Evolutionary conservation across 2,329 filamentous ascomycete species (phyloP), one percentile per base, ranked within the genome.

Genomic region (Penicillium sp.): DNA sequence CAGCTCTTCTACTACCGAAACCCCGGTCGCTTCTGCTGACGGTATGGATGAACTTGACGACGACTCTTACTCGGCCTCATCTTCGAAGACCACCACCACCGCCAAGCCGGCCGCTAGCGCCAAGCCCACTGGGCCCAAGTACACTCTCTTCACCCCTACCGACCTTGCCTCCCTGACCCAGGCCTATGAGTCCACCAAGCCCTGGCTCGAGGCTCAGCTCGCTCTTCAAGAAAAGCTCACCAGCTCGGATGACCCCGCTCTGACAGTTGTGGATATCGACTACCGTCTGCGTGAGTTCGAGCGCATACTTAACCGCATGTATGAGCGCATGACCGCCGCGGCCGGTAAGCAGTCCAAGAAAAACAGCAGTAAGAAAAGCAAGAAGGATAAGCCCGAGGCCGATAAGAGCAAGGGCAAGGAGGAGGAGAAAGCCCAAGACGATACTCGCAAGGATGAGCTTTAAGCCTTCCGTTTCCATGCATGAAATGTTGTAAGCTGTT

Each of bases 41-140:
- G 82, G 84, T 2, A 85, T 89, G 64, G 89, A 85, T 31, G 88
- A 85, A n/a, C 82, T 94, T 0, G 91, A 95, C 57, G 90, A 94
- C 47, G 87, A 90, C 21, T 60, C 73, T 4, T 72, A 74, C 48
- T 70, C 74, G 8, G 70, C 70, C 23, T 70, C 75, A 4, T 67
- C 74, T 6, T 71, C 70, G 6, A 66, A 67, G 26, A 60, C 64
- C 10, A 67, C 69, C 10, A 67, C 69, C 10, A 67, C 69, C 16
- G 64, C 70, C 7, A 68, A 70, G 18, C 60, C 68, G n/a, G 65
- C 71, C 15, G 60, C 70, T 3, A 60, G 69, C 1, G 63, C 72
- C 29, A 68, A 67, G 39, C 68, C 70, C 26, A 70, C 74, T 33
- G 69, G 82, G 0, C 81, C 84, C 16, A 74, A 82, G 23, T 82